phyloP scores from a whole-genome alignment of 768 basidiomycete genomes.

The Krasilnikovozyma curviuscula region DNA sequence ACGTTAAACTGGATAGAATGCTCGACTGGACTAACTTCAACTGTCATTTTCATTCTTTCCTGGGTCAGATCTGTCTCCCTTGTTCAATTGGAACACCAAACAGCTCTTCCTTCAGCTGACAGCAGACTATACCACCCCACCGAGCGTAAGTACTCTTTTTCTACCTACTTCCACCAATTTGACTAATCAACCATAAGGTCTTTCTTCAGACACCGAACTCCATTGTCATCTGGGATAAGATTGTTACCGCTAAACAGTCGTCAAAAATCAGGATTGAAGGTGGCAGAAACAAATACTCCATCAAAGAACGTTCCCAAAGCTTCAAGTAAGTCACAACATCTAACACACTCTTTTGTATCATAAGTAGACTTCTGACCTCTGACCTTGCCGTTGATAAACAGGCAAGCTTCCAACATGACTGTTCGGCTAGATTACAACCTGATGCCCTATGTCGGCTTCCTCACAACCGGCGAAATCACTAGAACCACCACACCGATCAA shows the following conservation, averaged over 20 bases:
- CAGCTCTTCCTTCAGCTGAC: constrained; percentile 72
- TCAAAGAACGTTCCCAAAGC: constrained; percentile 50
- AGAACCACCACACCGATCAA: constrained; percentile 23
- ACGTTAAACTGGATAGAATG: not conserved
- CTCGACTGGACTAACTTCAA: not conserved
- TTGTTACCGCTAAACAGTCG: constrained; percentile 60
- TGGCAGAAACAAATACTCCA: constrained; percentile 59
- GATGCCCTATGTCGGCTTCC: constrained; percentile 65
- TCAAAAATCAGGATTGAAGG: constrained; percentile 45
- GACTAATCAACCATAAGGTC: not conserved
- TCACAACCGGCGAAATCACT: constrained; percentile 54
- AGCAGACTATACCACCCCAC: constrained; percentile 55
- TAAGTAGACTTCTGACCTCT: constrained; percentile 4
- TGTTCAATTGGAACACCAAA: constrained; percentile 95
- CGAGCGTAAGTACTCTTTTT: constrained; percentile 39
- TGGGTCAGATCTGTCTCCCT: constrained; percentile 49
- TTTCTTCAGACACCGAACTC: constrained; percentile 33
- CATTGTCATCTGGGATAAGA: constrained; percentile 82
- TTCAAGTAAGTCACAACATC: constrained; percentile 45
- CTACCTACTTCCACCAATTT: not conserved
- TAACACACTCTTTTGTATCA: not conserved
- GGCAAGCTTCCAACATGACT: constrained; percentile 43
- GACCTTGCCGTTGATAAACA: constrained; percentile 19
- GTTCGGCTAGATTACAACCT: constrained; percentile 70
- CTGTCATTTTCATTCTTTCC: not conserved